Evolutionary conservation across 257 asterid genomes (phyloP).

Genomic region (Ehretia macrophylla): DNA sequence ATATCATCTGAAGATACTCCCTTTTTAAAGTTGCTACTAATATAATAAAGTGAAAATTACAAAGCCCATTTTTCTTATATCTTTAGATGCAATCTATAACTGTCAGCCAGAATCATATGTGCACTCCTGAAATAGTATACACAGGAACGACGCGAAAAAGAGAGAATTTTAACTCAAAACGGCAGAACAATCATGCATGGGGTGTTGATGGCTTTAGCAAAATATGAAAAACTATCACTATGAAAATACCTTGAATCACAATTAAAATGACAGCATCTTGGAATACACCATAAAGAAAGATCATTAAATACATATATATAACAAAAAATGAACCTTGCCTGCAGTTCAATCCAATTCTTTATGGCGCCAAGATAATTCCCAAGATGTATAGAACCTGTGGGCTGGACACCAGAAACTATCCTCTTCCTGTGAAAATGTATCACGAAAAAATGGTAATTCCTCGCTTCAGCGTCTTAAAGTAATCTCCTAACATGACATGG

Average conservation of each 20-base stretch:
- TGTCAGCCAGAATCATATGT: too few species aligned
- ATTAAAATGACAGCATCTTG: background rate
- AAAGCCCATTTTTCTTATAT: too few species aligned
- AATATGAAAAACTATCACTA: too few species aligned
- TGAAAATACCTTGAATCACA: background rate
- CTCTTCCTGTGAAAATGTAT: constrained; percentile 58
- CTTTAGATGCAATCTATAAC: too few species aligned
- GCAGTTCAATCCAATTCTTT: constrained; percentile 86
- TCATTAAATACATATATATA: background rate
- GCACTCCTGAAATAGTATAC: too few species aligned
- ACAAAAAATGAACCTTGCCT: constrained; percentile 42
- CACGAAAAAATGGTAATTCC: constrained; percentile 13
- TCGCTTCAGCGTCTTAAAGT: constrained; percentile 1
- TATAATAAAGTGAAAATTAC: too few species aligned
- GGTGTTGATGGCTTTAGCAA: too few species aligned
- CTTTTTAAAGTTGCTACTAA: too few species aligned
- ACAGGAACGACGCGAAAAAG: too few species aligned
- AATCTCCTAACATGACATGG: constrained; percentile 1
- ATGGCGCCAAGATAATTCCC: constrained; percentile 97
- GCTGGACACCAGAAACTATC: constrained; percentile 98
- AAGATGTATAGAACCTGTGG: constrained; percentile 96
- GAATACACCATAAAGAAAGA: background rate
- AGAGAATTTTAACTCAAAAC: too few species aligned
- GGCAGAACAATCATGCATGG: too few species aligned
- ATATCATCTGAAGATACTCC: too few species aligned